These are phyloP conservation scores for Penicillium paneum DNA, from an alignment of 2,329 filamentous ascomycete species.

Conservation along the genomic window DNA sequence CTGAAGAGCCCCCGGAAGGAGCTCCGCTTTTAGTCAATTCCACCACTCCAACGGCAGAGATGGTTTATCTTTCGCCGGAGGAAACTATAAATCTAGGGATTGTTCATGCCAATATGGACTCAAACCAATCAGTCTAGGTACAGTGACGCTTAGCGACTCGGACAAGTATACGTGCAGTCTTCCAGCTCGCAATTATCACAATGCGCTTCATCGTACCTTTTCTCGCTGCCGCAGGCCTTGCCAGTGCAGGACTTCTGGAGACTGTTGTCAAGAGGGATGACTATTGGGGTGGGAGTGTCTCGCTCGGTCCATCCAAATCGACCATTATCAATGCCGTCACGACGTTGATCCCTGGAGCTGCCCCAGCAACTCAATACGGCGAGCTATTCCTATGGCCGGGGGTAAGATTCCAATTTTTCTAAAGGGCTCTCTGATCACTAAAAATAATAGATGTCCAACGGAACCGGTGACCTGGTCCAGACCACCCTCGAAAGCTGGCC, in stretches of 20 bases:
- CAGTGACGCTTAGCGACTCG: not conserved
- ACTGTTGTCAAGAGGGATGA: slow-evolving; percentile 32
- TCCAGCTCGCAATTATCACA: not conserved
- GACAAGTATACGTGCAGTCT: not conserved
- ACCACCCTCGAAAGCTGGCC: slow-evolving; percentile 44
- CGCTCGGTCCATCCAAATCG: slow-evolving; percentile 38
- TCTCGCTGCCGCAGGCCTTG: slow-evolving; percentile 6
- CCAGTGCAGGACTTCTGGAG: slow-evolving; percentile 17
- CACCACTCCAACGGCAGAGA: not conserved
- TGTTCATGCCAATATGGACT: not conserved
- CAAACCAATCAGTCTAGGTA: not conserved
- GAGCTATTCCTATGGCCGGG: slow-evolving; percentile 46
- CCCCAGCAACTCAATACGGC: slow-evolving; percentile 39
- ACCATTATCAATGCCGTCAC: slow-evolving; percentile 42
- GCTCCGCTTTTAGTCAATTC: slow-evolving; percentile 4
- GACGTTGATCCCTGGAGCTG: slow-evolving; percentile 41
- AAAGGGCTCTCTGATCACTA: not conserved
- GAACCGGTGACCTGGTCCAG: slow-evolving; percentile 45
- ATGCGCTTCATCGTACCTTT: slow-evolving; percentile 11
- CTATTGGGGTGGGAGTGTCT: slow-evolving; percentile 40
- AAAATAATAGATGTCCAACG: slow-evolving; percentile 39
- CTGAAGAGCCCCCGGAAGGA: not conserved
- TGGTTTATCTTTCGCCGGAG: not conserved
- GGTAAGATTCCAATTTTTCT: not conserved
- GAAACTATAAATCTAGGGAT: not conserved